Conservation (phyloP, 768 basidiomycete species). For the Naganishia randhawae region DNA sequence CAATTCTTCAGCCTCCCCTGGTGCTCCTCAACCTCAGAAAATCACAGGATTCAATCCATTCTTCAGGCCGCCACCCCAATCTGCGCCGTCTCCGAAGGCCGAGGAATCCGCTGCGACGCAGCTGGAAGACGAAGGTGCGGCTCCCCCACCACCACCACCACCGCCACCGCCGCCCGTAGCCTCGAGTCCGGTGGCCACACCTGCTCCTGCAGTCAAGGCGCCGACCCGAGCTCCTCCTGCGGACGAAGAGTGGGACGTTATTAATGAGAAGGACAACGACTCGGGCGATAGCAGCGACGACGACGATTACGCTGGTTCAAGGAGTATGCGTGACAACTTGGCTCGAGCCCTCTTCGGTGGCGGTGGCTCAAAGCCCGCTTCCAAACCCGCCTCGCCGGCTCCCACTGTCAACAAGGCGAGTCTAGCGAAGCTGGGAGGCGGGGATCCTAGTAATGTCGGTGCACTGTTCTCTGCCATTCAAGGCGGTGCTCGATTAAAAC, state of each 20-base stretch:
- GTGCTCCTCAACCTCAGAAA: constrained; percentile 51
- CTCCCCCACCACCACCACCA: constrained; percentile 33
- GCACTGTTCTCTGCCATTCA: constrained; percentile 78
- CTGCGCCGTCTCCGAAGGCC: background rate
- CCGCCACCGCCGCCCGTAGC: constrained; percentile 26
- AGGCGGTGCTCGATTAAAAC: constrained; percentile 63
- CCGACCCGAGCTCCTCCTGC: constrained; percentile 31
- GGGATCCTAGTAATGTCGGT: constrained; percentile 51
- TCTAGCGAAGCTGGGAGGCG: constrained; percentile 54
- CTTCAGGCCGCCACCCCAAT: constrained; percentile 53
- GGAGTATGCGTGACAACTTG: constrained; percentile 65
- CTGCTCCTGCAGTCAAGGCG: constrained; percentile 52
- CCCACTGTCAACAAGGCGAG: constrained; percentile 47
- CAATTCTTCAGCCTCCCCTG: constrained; percentile 31
- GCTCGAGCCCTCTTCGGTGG: constrained; percentile 75
- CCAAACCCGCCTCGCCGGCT: constrained; percentile 49
- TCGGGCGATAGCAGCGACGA: constrained; percentile 66
- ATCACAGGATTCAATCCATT: constrained; percentile 66
- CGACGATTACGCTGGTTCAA: constrained; percentile 68
- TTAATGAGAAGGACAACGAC: constrained; percentile 62
- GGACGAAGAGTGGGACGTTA: constrained; percentile 82
- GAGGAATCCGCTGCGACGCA: constrained; percentile 48
- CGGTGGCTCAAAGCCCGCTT: constrained; percentile 40
- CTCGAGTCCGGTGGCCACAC: constrained; percentile 33
- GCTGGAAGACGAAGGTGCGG: constrained; percentile 42